These are phyloP conservation scores for Diaporthe sp. DNA, from an alignment of 2,329 filamentous ascomycete species.

Conservation along the genomic window DNA sequence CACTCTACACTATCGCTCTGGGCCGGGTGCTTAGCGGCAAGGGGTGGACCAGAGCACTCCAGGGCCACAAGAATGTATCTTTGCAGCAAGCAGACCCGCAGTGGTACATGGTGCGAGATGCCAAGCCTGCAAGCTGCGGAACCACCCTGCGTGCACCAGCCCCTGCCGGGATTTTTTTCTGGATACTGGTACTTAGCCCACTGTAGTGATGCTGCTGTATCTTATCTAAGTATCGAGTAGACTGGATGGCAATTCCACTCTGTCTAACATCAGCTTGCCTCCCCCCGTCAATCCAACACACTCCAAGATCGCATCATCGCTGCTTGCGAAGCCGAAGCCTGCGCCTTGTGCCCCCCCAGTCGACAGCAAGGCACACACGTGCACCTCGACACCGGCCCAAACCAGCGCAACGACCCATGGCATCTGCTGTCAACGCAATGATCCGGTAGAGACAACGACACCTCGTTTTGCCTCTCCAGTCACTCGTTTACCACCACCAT, in stretches of 20 bases:
- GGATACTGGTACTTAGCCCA: background rate
- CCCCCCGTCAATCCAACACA: constrained; percentile 4
- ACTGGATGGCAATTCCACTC: constrained; percentile 20
- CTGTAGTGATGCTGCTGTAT: constrained; percentile 7
- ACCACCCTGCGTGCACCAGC: constrained; percentile 25
- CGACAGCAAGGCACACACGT: background rate
- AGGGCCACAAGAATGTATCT: constrained; percentile 5
- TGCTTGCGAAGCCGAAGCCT: constrained; percentile 26
- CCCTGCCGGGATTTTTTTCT: constrained; percentile 18
- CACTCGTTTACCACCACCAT: constrained; percentile 41
- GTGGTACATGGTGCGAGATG: background rate
- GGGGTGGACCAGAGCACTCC: background rate
- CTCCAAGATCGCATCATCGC: constrained; percentile 39
- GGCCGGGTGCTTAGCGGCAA: background rate
- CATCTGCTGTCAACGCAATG: constrained; percentile 39
- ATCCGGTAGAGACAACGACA: constrained; percentile 35
- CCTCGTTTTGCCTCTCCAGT: constrained; percentile 35
- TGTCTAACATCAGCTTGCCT: constrained; percentile 18
- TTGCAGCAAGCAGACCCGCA: constrained; percentile 1
- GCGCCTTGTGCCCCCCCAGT: constrained; percentile 23
- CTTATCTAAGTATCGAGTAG: constrained; percentile 26
- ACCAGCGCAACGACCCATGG: constrained; percentile 15
- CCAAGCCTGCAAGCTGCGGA: constrained; percentile 30
- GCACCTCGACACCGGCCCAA: background rate
- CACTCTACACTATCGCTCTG: background rate